phyloP scores from a whole-genome alignment of 1,139 yeast genomes.

The Diutina ranongensis region DNA sequence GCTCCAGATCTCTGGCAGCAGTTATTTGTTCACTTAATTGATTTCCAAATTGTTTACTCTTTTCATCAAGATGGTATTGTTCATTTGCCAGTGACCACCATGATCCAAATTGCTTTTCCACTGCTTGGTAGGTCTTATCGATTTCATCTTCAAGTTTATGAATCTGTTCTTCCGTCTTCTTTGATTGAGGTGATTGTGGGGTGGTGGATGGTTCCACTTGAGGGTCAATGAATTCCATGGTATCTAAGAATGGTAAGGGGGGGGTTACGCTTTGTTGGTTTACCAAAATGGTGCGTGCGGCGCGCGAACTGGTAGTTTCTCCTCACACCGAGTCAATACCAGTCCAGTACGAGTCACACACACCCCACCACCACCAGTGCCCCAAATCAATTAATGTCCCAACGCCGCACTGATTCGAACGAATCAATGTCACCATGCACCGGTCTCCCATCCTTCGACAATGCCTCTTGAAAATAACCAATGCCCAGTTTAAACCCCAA shows the following conservation, averaged over 20 bases:
- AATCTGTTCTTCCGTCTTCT: constrained; percentile 35
- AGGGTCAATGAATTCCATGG: constrained; percentile 4
- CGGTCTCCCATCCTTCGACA: not conserved
- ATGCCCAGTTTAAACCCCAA: constrained; percentile 12
- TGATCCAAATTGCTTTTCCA: constrained; percentile 30
- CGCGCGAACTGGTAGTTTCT: no score
- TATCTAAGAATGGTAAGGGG: no score
- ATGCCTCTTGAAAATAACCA: constrained; percentile 12
- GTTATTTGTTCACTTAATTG: constrained; percentile 17
- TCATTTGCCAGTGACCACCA: constrained; percentile 27
- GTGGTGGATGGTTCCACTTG: not conserved
- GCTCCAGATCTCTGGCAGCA: constrained; percentile 12
- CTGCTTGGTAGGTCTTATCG: constrained; percentile 36
- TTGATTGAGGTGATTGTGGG: not conserved
- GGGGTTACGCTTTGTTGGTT: no score
- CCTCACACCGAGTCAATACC: no score
- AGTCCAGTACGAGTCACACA: no score
- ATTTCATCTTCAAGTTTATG: constrained; percentile 40
- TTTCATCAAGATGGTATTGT: constrained; percentile 29
- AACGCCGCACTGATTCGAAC: no score
- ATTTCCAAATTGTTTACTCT: constrained; percentile 23
- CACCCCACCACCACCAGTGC: no score
- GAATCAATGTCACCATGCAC: no score
- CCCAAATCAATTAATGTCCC: no score
- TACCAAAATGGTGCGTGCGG: no score